These are phyloP conservation scores for Harringtonia aguacate DNA, from an alignment of 2,329 filamentous ascomycete genomes.

Conservation along the genomic window DNA sequence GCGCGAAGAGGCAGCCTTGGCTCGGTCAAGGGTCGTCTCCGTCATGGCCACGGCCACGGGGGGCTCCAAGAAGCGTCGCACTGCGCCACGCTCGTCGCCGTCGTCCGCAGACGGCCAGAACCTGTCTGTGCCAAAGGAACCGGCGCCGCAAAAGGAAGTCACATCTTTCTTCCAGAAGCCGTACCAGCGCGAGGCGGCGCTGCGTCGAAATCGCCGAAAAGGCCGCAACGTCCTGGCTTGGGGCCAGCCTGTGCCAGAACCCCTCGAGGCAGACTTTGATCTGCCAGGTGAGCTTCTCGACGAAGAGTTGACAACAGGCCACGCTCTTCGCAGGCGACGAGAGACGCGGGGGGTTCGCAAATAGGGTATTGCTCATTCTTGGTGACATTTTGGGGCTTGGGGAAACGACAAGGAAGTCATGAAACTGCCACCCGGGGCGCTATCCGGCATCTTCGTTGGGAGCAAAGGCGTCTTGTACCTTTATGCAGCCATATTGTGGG, in stretches of 20 bases:
- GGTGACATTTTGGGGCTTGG: no score
- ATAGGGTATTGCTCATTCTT: no score
- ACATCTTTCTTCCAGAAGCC: conserved; percentile 79
- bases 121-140: conserved; percentile 9
- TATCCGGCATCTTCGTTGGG: no score
- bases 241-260: conserved; percentile 69
- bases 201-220: conserved; percentile 61
- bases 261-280: conserved; percentile 59
- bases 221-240: conserved; percentile 67
- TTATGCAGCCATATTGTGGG: no score
- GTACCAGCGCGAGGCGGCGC: conserved; percentile 67
- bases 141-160: conserved; percentile 50
- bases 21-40: conserved; percentile 31
- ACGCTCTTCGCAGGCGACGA: conserved; percentile 3
- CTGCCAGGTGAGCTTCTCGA: conserved; percentile 56
- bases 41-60: background rate
- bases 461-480: no score
- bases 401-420: background rate
- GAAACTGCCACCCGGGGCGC: no score
- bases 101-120: background rate
- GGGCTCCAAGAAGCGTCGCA: conserved; percentile 14
- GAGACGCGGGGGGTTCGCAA: background rate
- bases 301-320: conserved; percentile 38
- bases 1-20: conserved; percentile 58
- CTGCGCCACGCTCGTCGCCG: background rate